Evolutionary conservation across 306 rosid genomes (phyloP).

Genomic region (Hippophae gyantsensis): DNA sequence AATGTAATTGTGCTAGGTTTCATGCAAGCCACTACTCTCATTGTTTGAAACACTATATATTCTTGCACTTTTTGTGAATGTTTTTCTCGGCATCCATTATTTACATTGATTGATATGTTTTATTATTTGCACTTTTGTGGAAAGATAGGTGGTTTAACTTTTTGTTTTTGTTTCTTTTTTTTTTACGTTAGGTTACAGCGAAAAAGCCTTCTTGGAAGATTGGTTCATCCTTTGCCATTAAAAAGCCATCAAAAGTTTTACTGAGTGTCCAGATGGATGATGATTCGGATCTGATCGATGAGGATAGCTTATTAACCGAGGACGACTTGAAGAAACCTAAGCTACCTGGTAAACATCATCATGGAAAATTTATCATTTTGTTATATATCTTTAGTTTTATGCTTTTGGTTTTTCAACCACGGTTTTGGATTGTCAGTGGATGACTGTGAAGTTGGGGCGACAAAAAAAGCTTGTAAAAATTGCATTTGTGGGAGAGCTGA

Average conservation of each 20-base stretch:
- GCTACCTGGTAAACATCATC: constrained; percentile 31
- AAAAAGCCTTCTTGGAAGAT: constrained; percentile 71
- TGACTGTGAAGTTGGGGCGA: constrained; percentile 79
- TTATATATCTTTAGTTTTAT: neutral
- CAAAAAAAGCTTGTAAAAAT: constrained; percentile 92
- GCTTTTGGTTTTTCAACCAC: neutral
- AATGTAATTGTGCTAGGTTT: too few relatives aligned
- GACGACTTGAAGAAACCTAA: constrained; percentile 82
- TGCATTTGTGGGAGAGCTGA: constrained; percentile 92
- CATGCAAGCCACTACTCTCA: too few relatives aligned
- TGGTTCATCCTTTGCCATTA: constrained; percentile 67
- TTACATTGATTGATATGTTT: constrained; percentile 1
- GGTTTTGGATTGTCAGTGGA: constrained; percentile 33
- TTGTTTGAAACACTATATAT: too few relatives aligned
- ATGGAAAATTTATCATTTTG: neutral
- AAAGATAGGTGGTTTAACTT: constrained; percentile 7
- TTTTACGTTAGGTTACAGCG: constrained; percentile 45
- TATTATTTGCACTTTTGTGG: neutral
- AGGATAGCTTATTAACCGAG: constrained; percentile 78
- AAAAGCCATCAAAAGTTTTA: constrained; percentile 40
- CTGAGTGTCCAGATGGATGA: constrained; percentile 55
- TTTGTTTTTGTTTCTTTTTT: constrained; percentile 7
- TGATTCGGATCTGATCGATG: constrained; percentile 85
- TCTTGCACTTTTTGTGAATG: too few relatives aligned
- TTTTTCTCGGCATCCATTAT: neutral